phyloP scores from a whole-genome alignment of 75 land plant species.

The Cryptomeria japonica region DNA sequence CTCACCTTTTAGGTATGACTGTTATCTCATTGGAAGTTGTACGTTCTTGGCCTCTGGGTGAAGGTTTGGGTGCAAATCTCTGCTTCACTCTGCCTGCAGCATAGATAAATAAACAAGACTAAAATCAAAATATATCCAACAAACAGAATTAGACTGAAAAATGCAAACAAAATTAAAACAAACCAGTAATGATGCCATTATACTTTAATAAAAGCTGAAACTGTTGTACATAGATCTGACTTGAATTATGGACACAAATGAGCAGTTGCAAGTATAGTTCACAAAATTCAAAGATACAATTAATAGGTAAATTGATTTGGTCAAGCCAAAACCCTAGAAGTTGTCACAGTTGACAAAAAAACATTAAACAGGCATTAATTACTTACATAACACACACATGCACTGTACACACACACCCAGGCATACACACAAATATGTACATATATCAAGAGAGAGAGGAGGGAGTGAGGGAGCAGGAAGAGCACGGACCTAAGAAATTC shows the following conservation, averaged over 20 bases:
- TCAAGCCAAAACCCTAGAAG: not conserved
- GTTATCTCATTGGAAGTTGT: not conserved
- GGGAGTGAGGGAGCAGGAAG: too few species aligned
- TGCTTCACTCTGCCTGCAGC: slow-evolving; percentile 6
- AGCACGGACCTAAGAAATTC: too few species aligned
- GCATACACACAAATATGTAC: too few species aligned
- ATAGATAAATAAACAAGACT: not conserved
- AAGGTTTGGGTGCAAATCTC: not conserved
- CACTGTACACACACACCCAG: too few species aligned
- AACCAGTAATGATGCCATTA: not conserved
- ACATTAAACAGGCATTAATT: too few species aligned
- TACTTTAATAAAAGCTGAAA: not conserved
- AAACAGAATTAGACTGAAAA: not conserved
- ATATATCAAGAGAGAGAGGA: too few species aligned
- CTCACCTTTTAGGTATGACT: not conserved
- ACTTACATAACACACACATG: too few species aligned
- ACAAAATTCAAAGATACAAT: not conserved
- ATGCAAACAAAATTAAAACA: not conserved
- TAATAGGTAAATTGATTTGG: not conserved
- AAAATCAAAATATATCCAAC: not conserved
- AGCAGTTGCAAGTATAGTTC: not conserved
- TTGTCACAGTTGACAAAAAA: not conserved
- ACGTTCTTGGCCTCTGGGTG: not conserved
- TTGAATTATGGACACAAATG: not conserved
- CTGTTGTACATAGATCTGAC: not conserved